Evolutionary conservation across 768 basidiomycete genomes (phyloP).

Genomic region (Boletellus ananiceps): DNA sequence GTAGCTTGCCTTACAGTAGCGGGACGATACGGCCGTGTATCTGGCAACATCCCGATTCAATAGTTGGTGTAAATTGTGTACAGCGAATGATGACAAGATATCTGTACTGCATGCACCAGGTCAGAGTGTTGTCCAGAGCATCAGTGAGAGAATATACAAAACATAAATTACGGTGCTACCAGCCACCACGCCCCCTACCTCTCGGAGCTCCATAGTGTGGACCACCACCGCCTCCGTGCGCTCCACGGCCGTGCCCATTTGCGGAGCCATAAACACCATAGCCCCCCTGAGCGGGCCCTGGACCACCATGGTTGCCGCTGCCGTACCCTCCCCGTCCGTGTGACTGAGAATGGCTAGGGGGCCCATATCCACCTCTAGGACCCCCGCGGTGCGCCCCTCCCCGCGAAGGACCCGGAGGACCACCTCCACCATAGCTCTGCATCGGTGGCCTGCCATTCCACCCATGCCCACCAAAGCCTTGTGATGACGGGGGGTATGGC

Average conservation of each 20-base stretch:
- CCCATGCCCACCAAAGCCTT: slow-evolving; percentile 30
- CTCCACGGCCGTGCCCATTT: slow-evolving; percentile 34
- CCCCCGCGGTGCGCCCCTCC: slow-evolving; percentile 27
- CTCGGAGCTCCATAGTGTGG: slow-evolving; percentile 29
- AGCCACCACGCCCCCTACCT: slow-evolving; percentile 49
- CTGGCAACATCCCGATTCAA: background rate
- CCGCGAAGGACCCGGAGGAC: slow-evolving; percentile 24
- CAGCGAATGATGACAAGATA: slow-evolving; percentile 7
- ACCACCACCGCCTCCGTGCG: slow-evolving; percentile 33
- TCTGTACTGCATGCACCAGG: slow-evolving; percentile 5
- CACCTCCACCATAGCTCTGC: slow-evolving; percentile 32
- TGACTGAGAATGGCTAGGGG: slow-evolving; percentile 14
- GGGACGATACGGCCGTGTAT: background rate
- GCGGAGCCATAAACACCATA: slow-evolving; percentile 33
- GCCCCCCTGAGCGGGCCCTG: slow-evolving; percentile 21
- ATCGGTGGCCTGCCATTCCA: slow-evolving; percentile 30
- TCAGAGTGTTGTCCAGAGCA: background rate
- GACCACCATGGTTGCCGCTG: slow-evolving; percentile 14
- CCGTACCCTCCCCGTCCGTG: slow-evolving; percentile 28
- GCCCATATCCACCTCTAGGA: slow-evolving; percentile 25
- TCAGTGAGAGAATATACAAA: slow-evolving; percentile 16
- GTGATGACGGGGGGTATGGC: slow-evolving; percentile 17
- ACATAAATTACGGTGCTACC: slow-evolving; percentile 33
- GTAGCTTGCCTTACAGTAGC: background rate
- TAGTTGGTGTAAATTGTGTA: slow-evolving; percentile 14